Base-by-base conservation (phyloP, 192 early-diverging fungal genomes). In the Chytriomyces hyalinus region DNA sequence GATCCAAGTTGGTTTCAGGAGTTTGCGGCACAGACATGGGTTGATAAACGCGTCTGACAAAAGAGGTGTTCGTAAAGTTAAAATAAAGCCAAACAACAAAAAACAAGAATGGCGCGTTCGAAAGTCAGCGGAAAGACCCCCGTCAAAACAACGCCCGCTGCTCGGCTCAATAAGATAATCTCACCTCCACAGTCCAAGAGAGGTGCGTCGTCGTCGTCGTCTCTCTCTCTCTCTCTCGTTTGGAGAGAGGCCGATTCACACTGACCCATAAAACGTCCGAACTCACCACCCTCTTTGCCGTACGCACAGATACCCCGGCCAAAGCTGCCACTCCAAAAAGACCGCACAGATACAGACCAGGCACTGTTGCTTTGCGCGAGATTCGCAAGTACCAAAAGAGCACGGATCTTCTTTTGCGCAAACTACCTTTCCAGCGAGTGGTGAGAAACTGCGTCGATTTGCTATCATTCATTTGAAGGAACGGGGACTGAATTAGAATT, bases 341-440 rank as follows among this genome's bases (percentile, higher is more conserved):
- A 64, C 75, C 79, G 61, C 85, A 80, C 61, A 87, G 93, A 36
- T 93, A 90, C 71, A 82, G 86, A 57, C 93, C 93, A 28, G 95
- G 95, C 22, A 91, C 93, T 9, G 85, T 92, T 10, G 94, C 95
- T 1, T 83, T 97, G 48, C 78, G 91, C 6, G 95, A 97, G 80
- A 97, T 97, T 60, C 85, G 93, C 70, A 87, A 88, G 72, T 95
- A 91, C 78, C 95, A 97, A 80, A 93, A 92, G 81, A 87, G 84
- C 11, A 94, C 93, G 28, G 86, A 93, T 26, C 85, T 96, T 22
- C 83, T 95, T 45, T 76, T 97, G 11, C 85, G 90, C 36, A 96
- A 94, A 84, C 86, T 94, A 36, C 94, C 95, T n/a, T 97, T 97
- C 87, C 85, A 92, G 26, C 84, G 95, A 0, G 83, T 97, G 48